Conservation (phyloP, 306 rosid species). For the Inga oerstediana region DNA sequence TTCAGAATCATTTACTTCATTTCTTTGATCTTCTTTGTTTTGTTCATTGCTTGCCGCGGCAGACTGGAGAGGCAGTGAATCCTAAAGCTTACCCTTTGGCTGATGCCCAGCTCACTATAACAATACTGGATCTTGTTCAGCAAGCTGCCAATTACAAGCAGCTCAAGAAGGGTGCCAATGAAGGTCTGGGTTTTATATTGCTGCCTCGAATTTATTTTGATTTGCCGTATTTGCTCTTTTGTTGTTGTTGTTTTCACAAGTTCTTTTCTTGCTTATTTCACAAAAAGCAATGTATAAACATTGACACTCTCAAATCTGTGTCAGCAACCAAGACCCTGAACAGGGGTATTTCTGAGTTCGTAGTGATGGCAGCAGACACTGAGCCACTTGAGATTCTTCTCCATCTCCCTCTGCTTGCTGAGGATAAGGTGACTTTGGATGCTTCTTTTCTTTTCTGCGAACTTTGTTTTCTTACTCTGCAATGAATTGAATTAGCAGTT, state of each 20-base stretch:
- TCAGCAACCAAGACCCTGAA: constrained; percentile 89
- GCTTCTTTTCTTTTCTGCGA: neutral
- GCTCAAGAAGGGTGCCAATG: constrained; percentile 93
- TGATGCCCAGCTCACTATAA: constrained; percentile 73
- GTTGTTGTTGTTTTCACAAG: neutral
- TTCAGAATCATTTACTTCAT: neutral
- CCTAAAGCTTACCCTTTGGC: constrained; percentile 93
- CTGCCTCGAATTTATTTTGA: neutral
- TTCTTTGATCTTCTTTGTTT: neutral
- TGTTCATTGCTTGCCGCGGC: constrained; percentile 16
- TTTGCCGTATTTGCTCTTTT: neutral
- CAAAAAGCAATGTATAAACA: neutral
- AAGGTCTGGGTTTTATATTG: constrained; percentile 48
- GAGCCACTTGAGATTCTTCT: constrained; percentile 95
- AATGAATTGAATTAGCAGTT: neutral
- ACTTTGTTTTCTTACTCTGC: neutral
- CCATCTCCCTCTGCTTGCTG: constrained; percentile 85
- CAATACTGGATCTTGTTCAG: constrained; percentile 85
- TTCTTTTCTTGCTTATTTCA: neutral
- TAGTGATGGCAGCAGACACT: constrained; percentile 88
- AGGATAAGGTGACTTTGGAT: constrained; percentile 68
- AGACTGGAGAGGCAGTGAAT: constrained; percentile 83
- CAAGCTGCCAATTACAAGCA: constrained; percentile 93
- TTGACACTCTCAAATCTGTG: constrained; percentile 2
- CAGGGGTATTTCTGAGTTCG: constrained; percentile 85